Evolutionary conservation across 2,329 filamentous ascomycete genomes (phyloP).

Genomic region (Periconia sp.): DNA sequence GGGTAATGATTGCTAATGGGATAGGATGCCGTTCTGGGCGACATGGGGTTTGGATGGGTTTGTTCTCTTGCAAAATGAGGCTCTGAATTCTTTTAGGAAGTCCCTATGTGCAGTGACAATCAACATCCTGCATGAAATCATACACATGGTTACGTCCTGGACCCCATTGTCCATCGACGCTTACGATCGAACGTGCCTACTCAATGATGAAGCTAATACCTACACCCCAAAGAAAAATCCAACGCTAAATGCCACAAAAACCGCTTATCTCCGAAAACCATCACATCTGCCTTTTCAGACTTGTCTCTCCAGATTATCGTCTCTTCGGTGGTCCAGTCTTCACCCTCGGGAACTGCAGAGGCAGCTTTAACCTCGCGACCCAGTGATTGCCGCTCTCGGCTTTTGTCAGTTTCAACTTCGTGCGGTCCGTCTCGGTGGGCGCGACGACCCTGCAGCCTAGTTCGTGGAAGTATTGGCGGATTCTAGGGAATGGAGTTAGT

Average conservation of each 20-base stretch:
- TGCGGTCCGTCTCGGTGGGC: conserved; percentile 51
- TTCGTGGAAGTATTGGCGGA: conserved; percentile 73
- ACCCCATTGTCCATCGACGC: too few relatives aligned
- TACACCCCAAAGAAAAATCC: background rate
- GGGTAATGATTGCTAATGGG: background rate
- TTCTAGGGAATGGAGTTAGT: conserved; percentile 30
- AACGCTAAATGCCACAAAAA: background rate
- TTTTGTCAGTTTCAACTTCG: conserved; percentile 61
- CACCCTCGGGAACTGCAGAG: conserved; percentile 77
- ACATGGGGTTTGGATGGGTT: background rate
- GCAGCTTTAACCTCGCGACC: conserved; percentile 73
- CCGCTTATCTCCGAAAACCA: background rate
- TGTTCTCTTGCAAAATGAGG: too few relatives aligned
- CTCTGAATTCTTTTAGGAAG: too few relatives aligned
- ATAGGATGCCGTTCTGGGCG: background rate
- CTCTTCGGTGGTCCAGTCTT: conserved; percentile 21
- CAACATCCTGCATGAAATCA: too few relatives aligned
- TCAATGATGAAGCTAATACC: too few relatives aligned
- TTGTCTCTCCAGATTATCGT: conserved; percentile 8
- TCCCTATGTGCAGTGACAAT: too few relatives aligned
- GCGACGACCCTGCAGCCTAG: conserved; percentile 67
- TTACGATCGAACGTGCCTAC: too few relatives aligned
- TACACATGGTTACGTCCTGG: too few relatives aligned
- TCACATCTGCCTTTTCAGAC: background rate
- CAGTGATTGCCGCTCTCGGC: conserved; percentile 61